Conservation (phyloP, 73 alveolate genomes). For the Tetrahymena borealis region DNA sequence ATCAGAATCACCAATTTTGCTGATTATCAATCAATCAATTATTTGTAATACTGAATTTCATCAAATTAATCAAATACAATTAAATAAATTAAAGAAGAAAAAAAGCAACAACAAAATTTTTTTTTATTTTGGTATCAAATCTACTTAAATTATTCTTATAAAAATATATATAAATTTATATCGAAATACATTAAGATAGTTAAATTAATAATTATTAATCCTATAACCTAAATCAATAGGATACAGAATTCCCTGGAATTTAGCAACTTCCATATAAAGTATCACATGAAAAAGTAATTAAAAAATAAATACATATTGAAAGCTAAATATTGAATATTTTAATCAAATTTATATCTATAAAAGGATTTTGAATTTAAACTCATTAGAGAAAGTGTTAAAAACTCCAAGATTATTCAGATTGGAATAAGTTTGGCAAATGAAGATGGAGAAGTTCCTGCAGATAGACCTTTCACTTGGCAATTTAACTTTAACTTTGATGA, state of each 20-base stretch:
- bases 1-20: too few species aligned
- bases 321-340: background rate
- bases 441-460: slow-evolving; percentile 2
- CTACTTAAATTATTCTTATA: background rate
- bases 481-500: background rate
- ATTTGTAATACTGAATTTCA: too few species aligned
- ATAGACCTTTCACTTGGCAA: background rate
- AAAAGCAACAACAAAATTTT: background rate
- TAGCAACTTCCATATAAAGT: background rate
- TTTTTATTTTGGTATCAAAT: background rate
- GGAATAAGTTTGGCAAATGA: background rate
- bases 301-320: background rate
- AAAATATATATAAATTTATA: background rate
- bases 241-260: background rate
- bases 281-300: background rate
- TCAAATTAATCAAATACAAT: background rate
- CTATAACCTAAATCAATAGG: background rate
- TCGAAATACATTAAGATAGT: background rate
- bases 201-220: background rate
- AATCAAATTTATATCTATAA: background rate
- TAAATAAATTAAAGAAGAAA: background rate
- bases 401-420: background rate
- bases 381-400: background rate
- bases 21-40: too few species aligned
- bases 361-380: background rate